Evolutionary conservation across 768 basidiomycete species (phyloP).

Genomic region (Russula dissimulans): DNA sequence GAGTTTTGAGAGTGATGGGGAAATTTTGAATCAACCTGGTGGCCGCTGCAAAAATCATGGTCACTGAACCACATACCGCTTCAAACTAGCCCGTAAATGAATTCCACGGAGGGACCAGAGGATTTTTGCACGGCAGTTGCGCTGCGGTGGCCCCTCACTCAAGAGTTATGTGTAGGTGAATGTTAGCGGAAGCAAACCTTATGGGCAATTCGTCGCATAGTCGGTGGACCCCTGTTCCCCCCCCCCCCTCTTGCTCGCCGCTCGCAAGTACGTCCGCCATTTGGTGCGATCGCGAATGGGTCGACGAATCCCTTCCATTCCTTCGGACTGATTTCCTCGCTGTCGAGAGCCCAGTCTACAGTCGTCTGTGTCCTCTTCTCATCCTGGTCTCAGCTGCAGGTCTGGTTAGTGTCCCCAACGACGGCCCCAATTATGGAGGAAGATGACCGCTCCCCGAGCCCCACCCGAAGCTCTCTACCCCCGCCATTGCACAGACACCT

Average conservation of each 20-base stretch:
- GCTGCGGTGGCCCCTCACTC: conserved; percentile 20
- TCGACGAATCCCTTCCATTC: conserved; percentile 1
- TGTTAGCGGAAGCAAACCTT: conserved; percentile 31
- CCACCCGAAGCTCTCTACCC: conserved; percentile 41
- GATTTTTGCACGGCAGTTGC: not conserved
- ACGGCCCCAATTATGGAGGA: conserved; percentile 10
- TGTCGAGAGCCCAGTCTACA: conserved; percentile 8
- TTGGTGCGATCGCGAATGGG: conserved; percentile 13
- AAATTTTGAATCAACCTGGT: not conserved
- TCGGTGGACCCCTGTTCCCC: conserved; percentile 15
- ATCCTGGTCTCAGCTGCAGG: not conserved
- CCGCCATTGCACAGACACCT: conserved; percentile 43
- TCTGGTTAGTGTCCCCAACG: not conserved
- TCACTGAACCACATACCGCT: not conserved
- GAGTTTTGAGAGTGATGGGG: not conserved
- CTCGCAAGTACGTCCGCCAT: not conserved
- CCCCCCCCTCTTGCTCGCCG: conserved; percentile 1
- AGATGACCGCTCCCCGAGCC: conserved; percentile 16
- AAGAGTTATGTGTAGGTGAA: conserved; percentile 19
- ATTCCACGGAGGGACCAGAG: not conserved
- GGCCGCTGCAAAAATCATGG: not conserved
- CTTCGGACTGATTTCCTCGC: conserved; percentile 14
- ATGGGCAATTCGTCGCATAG: conserved; percentile 17
- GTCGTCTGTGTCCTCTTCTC: not conserved
- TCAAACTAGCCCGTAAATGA: not conserved